phyloP scores from a whole-genome alignment of 106 monocot species.

The Acorus gramineus region DNA sequence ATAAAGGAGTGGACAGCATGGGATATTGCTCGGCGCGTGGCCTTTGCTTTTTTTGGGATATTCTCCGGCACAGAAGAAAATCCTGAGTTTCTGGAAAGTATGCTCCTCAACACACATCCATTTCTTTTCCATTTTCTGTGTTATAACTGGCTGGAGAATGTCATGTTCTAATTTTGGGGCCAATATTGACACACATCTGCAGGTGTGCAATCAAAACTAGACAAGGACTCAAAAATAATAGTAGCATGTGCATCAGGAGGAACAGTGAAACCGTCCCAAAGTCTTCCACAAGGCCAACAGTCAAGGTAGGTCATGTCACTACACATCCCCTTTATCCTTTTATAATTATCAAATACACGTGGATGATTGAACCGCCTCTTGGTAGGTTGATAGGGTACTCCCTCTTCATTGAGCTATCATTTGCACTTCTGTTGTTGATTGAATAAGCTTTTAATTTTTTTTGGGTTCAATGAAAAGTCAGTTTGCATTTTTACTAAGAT shows the following conservation, averaged over 20 bases:
- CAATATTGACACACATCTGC: neutral
- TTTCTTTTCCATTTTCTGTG: neutral
- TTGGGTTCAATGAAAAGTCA: neutral
- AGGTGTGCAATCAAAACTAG: constrained; percentile 80
- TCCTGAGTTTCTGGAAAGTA: constrained; percentile 83
- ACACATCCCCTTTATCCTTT: neutral
- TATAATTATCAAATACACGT: neutral
- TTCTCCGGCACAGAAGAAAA: constrained; percentile 90
- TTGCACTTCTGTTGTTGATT: too few relatives aligned
- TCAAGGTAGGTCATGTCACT: constrained; percentile 40
- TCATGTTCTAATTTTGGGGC: neutral
- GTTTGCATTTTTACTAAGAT: neutral
- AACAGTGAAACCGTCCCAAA: constrained; percentile 77
- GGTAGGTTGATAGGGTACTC: neutral
- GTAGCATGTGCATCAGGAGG: constrained; percentile 87
- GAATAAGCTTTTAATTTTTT: neutral
- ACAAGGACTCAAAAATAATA: constrained; percentile 88
- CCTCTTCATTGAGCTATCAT: too few relatives aligned
- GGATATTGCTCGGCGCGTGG: constrained; percentile 87
- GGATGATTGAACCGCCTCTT: neutral
- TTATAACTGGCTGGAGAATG: neutral
- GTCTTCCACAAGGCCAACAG: constrained; percentile 80
- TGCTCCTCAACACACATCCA: neutral
- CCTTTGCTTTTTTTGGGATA: constrained; percentile 93
- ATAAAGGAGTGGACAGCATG: constrained; percentile 98